Evolutionary conservation across 345 rosid species (phyloP), one percentile per base, ranked within the genome.

Genomic region (Brassica nigra): DNA sequence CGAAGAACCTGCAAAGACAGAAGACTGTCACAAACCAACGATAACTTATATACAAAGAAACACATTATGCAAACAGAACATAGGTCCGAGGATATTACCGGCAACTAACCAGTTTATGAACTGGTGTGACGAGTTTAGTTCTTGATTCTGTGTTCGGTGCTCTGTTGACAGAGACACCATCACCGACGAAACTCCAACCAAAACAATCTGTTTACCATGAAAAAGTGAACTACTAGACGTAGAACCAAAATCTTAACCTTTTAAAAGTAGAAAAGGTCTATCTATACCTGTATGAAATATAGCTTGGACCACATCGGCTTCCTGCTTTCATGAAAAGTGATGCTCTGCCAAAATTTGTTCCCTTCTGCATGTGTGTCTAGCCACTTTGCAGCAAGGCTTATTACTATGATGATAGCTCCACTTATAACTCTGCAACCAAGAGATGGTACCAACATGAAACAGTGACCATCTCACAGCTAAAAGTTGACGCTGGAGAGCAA

Each of bases 151-250:
- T 75, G 93, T 88, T 84, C 98, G 81, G 83, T 94, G 94, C 68
- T 93, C 86, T 37, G 98, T 92, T 14, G 97, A 89, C 52, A 94
- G 62, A 16, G 79, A 86, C 82, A 94, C 98, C 97, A 94, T 92
- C 31, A 85, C 67, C 0, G 94, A 90, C 7, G 98, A 86, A 62
- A 86, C 79, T 71, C 91, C 97, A 73, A 94, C 97, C 88, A 95
- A 86, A 70, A 91, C 47, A 55, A 78, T 88, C 99, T 95, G 83
- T 62, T 37, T 68, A 71, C 68, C 39, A 70, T 49, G 34, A 55
- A 74, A 55, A 64, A 15, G 52, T 54, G 36, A 30, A 8, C 10
- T 64, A 68, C 34, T 30, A 37, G 54, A 55, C 16, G 5, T 34
- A 37, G 28, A 76, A 42, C 65, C 68, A 58, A 37, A 37, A 65